Evolutionary conservation across 2,329 filamentous ascomycete species (phyloP).

Genomic region (Lachnellula occidentalis): DNA sequence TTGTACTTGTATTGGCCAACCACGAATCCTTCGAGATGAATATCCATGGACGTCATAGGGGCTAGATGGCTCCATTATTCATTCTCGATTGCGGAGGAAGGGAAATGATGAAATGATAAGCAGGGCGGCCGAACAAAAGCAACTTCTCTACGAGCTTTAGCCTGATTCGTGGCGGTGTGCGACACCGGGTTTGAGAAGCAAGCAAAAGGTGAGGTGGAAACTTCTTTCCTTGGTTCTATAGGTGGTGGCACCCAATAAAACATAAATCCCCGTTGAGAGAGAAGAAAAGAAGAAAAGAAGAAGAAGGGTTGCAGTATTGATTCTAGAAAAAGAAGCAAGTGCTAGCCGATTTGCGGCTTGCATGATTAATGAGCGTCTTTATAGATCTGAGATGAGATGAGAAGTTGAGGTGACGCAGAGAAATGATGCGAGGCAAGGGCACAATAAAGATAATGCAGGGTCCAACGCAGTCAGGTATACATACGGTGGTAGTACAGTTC

Average conservation of each 20-base stretch:
- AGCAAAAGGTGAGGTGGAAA: not conserved
- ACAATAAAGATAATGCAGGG: not conserved
- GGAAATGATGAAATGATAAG: not conserved
- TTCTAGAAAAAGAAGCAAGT: constrained; percentile 1
- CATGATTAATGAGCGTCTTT: not conserved
- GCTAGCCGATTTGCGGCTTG: not conserved
- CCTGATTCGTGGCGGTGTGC: not conserved
- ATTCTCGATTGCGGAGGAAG: not conserved
- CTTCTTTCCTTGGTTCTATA: not conserved
- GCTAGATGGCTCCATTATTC: not conserved
- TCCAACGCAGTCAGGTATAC: no score
- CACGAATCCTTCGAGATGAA: no score
- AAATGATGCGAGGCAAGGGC: constrained; percentile 9
- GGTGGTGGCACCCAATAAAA: no score
- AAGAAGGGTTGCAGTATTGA: not conserved
- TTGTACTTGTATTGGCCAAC: no score
- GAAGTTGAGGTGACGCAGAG: constrained; percentile 9
- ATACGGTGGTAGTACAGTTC: no score
- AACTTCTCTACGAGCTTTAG: not conserved
- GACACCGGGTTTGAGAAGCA: not conserved
- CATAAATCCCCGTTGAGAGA: no score
- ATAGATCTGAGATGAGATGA: constrained; percentile 5
- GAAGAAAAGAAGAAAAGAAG: not conserved
- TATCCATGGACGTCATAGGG: not conserved
- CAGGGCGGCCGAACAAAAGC: not conserved